Evolutionary conservation across 495 filamentous ascomycete species (phyloP), one percentile per base, ranked within the genome.

Genomic region (Margaritispora aquatica): DNA sequence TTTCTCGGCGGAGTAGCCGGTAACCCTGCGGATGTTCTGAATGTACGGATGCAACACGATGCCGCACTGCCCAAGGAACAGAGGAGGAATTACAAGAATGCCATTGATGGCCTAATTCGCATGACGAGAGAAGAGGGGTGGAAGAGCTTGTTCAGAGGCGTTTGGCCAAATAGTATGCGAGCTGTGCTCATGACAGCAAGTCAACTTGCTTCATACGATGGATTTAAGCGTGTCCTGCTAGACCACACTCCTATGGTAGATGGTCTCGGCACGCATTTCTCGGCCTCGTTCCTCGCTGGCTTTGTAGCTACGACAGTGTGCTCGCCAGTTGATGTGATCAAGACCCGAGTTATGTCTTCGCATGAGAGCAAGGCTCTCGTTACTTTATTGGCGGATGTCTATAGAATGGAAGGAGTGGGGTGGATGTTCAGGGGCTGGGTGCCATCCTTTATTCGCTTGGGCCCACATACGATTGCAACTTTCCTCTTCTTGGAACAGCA

Each of bases 351-450:
- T 29, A 98, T 98, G 94, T 88, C 81, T 51, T 82, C 89, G 2
- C 78, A 79, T 26, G 77, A 75, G 55, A 84, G 79, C 34, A 80
- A 85, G 52, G 80, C 80, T 36, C 75, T 93, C 19, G 61, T 77
- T 7, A 69, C 75, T 51, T 63, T 92, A 20, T 67, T 95, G 63
- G 69, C 73, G 5, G 85, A 90, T 38, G 88, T 92, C 26, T 86
- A 84, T 61, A 82, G 78, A 62, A 80, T 83, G 54, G 92, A 98
- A 70, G 93, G 93, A 26, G 70, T 89, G 48, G 70, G 76, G 59
- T 98, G 94, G 94, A 89, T 92, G 81, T 97, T 97, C 73, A 86
- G 87, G 68, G 94, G 94, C n/a, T 98, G 94, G 94, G 87, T 96
- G 47, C 94, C 94, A 10, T 94, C 90, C 66, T 98, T 98, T 70